phyloP scores from a whole-genome alignment of 2,329 filamentous ascomycete genomes.

The Colletotrichum sp. region DNA sequence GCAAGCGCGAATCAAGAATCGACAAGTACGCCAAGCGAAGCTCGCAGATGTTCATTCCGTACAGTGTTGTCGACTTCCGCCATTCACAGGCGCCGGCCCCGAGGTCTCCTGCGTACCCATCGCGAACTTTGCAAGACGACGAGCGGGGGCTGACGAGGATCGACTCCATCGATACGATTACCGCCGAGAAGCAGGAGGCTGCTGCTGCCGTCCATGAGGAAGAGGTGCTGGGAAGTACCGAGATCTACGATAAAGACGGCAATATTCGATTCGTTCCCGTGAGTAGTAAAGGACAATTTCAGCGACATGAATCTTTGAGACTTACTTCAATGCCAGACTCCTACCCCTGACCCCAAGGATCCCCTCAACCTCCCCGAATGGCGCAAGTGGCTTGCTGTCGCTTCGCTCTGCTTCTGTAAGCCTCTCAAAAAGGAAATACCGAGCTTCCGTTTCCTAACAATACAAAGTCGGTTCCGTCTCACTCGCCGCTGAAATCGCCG shows the following conservation, averaged over 20 bases:
- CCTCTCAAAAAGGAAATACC: neutral
- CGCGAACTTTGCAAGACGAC: neutral
- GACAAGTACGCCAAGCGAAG: conserved; percentile 1
- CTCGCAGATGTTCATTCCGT: neutral
- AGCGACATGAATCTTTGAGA: neutral
- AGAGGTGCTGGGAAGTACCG: conserved; percentile 16
- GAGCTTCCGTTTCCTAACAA: neutral
- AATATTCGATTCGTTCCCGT: conserved; percentile 20
- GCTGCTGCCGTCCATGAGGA: neutral
- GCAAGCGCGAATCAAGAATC: neutral
- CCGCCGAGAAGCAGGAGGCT: neutral
- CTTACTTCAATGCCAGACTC: conserved; percentile 13
- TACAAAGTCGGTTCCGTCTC: conserved; percentile 28
- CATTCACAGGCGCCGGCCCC: neutral
- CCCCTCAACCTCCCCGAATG: conserved; percentile 30
- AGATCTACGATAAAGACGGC: conserved; percentile 14
- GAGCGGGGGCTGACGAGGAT: neutral
- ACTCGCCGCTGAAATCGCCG: conserved; percentile 26
- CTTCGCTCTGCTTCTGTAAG: conserved; percentile 28
- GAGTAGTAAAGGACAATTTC: neutral
- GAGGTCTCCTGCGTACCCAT: neutral
- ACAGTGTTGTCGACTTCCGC: neutral
- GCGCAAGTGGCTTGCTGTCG: conserved; percentile 32
- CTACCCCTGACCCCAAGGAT: conserved; percentile 31
- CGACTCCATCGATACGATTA: neutral